Conservation (phyloP, 371 early-diverging fungal species). For the Haplosporangium sp. region DNA sequence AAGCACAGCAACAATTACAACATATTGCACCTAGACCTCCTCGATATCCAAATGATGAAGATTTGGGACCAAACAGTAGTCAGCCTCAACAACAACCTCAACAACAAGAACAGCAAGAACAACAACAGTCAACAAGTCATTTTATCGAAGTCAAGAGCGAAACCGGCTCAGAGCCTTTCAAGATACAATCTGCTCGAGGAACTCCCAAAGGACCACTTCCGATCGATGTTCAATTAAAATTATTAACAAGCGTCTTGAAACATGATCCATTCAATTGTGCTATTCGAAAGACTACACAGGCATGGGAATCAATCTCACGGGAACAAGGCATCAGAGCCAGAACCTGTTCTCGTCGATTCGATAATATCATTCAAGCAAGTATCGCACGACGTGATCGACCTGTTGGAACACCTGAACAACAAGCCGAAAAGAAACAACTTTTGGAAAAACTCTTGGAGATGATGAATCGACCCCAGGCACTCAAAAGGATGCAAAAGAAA, state of each 20-base stretch:
- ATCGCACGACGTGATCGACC: slow-evolving; percentile 34
- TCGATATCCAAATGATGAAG: slow-evolving; percentile 24
- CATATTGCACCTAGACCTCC: slow-evolving; percentile 8
- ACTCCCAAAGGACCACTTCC: slow-evolving; percentile 45
- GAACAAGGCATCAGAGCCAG: slow-evolving; percentile 36
- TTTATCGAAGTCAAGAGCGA: no score
- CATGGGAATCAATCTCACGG: slow-evolving; percentile 7
- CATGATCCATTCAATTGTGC: slow-evolving; percentile 56
- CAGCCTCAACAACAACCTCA: slow-evolving; percentile 6
- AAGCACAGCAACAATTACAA: slow-evolving; percentile 23
- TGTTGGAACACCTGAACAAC: slow-evolving; percentile 31
- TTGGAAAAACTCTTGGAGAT: slow-evolving; percentile 46
- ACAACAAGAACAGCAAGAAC: not conserved
- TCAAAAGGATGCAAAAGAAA: slow-evolving; percentile 2
- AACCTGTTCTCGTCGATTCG: slow-evolving; percentile 52
- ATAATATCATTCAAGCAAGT: slow-evolving; percentile 50
- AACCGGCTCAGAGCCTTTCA: not conserved
- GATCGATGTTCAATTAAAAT: slow-evolving; percentile 37
- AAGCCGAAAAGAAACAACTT: slow-evolving; percentile 10
- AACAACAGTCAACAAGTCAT: not conserved
- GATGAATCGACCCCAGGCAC: slow-evolving; percentile 56
- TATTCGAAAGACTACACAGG: slow-evolving; percentile 48
- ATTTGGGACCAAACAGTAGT: not conserved
- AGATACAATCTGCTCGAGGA: slow-evolving; percentile 26
- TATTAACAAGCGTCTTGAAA: slow-evolving; percentile 37